These are phyloP conservation scores for Apocynum venetum DNA, from an alignment of 257 asterid genomes.

Conservation along the genomic window DNA sequence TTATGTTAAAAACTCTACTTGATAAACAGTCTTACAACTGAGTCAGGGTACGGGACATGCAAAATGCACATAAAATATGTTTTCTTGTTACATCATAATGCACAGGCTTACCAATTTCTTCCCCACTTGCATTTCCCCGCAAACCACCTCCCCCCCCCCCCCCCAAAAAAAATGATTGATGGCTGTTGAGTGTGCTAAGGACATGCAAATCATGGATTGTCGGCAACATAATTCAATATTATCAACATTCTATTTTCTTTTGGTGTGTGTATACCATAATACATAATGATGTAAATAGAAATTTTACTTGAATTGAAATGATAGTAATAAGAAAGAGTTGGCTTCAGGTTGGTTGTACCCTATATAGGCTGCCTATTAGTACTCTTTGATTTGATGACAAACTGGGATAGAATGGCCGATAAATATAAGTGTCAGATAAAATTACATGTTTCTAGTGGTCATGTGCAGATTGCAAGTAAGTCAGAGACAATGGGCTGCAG, in stretches of 20 bases:
- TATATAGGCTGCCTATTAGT: not conserved
- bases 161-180: slow-evolving; percentile 11
- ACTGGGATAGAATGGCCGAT: slow-evolving; percentile 7
- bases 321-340: slow-evolving; percentile 5
- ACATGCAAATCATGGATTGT: slow-evolving; percentile 18
- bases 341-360: slow-evolving; percentile 3
- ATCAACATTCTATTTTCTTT: slow-evolving; percentile 7
- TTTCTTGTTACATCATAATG: slow-evolving; percentile 9
- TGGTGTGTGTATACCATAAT: not conserved
- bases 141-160: not conserved
- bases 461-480: slow-evolving; percentile 42
- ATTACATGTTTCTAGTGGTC: slow-evolving; percentile 27
- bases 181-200: slow-evolving; percentile 8
- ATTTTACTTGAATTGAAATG: slow-evolving; percentile 12
- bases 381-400: not conserved
- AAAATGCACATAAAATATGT: not conserved
- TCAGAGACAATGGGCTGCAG: slow-evolving; percentile 22
- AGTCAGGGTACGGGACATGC: slow-evolving; percentile 11
- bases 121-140: slow-evolving; percentile 10
- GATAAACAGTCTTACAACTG: too few relatives aligned
- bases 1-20: too few relatives aligned
- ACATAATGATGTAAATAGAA: not conserved
- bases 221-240: slow-evolving; percentile 15
- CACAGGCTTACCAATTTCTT: not conserved
- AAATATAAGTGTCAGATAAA: slow-evolving; percentile 14